Conservation (phyloP, 805 yeast species). For the Pichia eremophila region DNA sequence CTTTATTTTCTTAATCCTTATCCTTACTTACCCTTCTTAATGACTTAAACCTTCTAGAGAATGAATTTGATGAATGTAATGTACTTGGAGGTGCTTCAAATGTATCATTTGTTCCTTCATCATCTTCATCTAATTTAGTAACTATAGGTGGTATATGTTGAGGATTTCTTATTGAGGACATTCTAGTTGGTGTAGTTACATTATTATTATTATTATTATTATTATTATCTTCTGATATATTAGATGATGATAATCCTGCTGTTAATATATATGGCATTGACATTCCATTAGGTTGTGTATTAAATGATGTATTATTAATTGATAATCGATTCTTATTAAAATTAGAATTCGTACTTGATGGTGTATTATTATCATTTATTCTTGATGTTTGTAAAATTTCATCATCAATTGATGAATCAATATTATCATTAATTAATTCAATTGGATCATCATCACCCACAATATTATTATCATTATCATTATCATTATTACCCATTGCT, state of each 20-base stretch:
- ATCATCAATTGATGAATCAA: constrained; percentile 1
- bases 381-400: constrained; percentile 11
- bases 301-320: constrained; percentile 12
- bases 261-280: constrained; percentile 63
- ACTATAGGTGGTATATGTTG: constrained; percentile 17
- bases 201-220: neutral
- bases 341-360: constrained; percentile 27
- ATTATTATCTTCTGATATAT: constrained; percentile 7
- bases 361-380: constrained; percentile 19
- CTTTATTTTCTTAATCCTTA: too few species aligned
- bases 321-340: constrained; percentile 13
- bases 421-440: neutral
- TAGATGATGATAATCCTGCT: constrained; percentile 51
- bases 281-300: constrained; percentile 32
- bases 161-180: constrained; percentile 15
- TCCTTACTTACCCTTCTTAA: constrained; percentile 16
- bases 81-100: constrained; percentile 1
- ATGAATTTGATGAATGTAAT: constrained; percentile 2
- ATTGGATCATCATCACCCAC: neutral
- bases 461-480: neutral
- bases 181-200: constrained; percentile 5
- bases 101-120: constrained; percentile 3
- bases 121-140: constrained; percentile 20
- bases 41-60: constrained; percentile 19
- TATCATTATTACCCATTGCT: neutral